Conservation (phyloP, 2,329 filamentous ascomycete genomes). For the Xylariaceae sp. region DNA sequence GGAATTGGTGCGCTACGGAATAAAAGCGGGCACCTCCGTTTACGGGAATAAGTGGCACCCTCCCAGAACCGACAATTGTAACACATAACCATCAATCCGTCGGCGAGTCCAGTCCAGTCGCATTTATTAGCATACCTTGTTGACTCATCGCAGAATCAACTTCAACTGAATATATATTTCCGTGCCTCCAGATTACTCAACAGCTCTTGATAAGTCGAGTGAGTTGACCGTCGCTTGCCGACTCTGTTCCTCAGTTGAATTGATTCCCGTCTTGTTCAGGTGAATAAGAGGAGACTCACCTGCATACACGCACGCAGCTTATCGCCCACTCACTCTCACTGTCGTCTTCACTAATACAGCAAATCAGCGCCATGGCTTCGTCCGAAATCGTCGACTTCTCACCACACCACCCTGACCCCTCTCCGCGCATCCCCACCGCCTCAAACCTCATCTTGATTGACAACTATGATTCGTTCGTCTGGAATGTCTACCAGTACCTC, state of each 20-base stretch:
- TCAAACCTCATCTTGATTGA: constrained; percentile 93
- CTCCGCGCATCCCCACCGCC: constrained; percentile 67
- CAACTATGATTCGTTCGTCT: constrained; percentile 99
- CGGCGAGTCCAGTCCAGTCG: too few species aligned
- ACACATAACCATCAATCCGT: neutral
- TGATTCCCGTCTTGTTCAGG: neutral
- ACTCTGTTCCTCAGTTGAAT: neutral
- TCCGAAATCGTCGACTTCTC: constrained; percentile 68
- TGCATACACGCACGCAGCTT: too few species aligned
- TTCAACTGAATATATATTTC: neutral
- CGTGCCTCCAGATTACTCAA: neutral
- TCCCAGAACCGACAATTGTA: neutral
- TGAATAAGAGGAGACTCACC: neutral
- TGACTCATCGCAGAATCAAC: neutral
- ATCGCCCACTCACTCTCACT: neutral
- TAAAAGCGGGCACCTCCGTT: neutral
- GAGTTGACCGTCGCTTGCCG: neutral
- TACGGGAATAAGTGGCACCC: neutral
- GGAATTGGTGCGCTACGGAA: neutral
- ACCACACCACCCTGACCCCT: constrained; percentile 73
- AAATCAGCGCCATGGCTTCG: constrained; percentile 40
- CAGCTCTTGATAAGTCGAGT: neutral
- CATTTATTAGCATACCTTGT: neutral
- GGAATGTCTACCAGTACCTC: constrained; percentile 98
- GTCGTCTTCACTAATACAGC: neutral